Evolutionary conservation across 2,329 filamentous ascomycete genomes (phyloP), one percentile per base, ranked within the genome.

Genomic region (Chaetomium globosum): DNA sequence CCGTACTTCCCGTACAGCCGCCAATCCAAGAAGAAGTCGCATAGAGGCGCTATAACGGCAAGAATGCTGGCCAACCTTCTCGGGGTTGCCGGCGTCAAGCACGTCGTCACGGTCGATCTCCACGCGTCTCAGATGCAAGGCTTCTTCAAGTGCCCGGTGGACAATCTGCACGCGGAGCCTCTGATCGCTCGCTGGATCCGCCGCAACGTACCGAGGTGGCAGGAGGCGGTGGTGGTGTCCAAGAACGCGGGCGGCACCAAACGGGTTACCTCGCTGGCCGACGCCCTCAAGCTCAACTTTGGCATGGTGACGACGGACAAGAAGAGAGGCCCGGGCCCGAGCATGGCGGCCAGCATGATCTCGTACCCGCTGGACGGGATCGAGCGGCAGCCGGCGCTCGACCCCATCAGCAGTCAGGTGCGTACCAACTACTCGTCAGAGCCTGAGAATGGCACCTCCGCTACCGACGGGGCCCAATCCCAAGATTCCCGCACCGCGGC

Each of bases 51-150:
- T 65, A 98, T 99, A 75, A 97, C 95, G 9, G 95, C 95, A 63
- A 89, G 94, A 71, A 97, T 99, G 93, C 86, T 99, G 61, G 94
- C 95, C 67, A 99, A 99, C 77, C 86, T 98, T 58, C 87, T 99
- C 71, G 87, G 91, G 67, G 91, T 99, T 64, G 95, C 95, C 59
- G 95, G 95, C 61, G 93, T 99, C 70, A 93, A 96, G 79, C 95
- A 99, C 81, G 91, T 99, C 77, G 93, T 99, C 73, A 99, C 95
- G 19, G 90, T 99, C 75, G 95, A 99, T 75, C 85, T 99, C 33
- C 95, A 99, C 80, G 91, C 91, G 61, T 93, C 91, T n/a, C 95
- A 98, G 81, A 98, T 98, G 92, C 95, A 99, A 80, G 95, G 95
- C 65, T 99, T 99, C 81, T 99, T 99, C 84, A 91, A 91, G 75